Percentiles rank a stretch among this genome's conserved stretches.
These are phyloP conservation scores for Pyrus pyrifolia DNA, from an alignment of 306 rosid species.

Conservation along the genomic window DNA sequence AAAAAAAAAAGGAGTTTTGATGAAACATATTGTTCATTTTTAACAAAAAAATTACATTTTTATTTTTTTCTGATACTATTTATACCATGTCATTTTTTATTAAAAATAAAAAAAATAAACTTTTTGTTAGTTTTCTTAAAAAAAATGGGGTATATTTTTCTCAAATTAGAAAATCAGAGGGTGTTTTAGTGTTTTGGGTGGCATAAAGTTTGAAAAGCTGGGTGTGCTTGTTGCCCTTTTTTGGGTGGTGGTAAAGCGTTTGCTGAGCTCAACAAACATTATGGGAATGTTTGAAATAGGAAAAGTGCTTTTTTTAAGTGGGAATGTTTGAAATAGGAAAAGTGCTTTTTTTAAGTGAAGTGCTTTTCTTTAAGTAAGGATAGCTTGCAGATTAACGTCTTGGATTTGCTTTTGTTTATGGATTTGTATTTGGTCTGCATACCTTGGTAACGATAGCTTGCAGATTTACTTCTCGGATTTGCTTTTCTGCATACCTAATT, in stretches of 20 bases:
- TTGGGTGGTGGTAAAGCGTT: not conserved
- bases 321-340: too few species aligned
- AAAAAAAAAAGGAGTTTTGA: too few species aligned
- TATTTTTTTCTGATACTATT: too few species aligned
- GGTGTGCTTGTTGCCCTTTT: too few species aligned
- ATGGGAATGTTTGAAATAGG: not conserved
- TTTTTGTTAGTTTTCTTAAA: too few species aligned
- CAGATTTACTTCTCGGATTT: not conserved
- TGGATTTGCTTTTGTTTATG: not conserved
- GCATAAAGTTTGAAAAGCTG: too few species aligned
- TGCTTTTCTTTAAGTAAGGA: too few species aligned
- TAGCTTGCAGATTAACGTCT: too few species aligned
- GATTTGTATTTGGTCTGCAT: not conserved
- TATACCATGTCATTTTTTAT: accelerated
- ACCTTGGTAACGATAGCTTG: not conserved
- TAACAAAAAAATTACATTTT: too few species aligned
- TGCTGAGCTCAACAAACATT: not conserved
- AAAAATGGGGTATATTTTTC: not conserved
- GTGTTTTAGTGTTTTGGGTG: too few species aligned
- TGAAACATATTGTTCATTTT: too few species aligned
- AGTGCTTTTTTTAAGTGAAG: not conserved
- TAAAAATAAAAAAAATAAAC: too few species aligned
- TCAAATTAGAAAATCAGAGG: not conserved
- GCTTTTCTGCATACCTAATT: not conserved
- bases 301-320: not conserved